Percentiles rank a stretch among this genome's conserved stretches.
These are phyloP conservation scores for Nicotiana rustica DNA, from an alignment of 305 asterid genomes.

Conservation along the genomic window DNA sequence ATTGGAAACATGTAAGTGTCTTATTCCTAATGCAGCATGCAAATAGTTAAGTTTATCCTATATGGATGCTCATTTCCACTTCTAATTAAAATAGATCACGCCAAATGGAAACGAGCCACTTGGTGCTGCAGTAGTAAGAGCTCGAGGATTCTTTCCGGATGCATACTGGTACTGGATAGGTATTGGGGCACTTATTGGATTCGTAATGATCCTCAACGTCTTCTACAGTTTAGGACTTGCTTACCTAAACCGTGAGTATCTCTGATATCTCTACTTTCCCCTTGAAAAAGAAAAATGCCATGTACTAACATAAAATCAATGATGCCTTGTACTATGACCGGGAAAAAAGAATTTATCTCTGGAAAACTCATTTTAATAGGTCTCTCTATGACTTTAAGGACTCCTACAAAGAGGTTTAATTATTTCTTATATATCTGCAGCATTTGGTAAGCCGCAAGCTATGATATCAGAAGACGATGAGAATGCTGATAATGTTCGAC, in stretches of 20 bases:
- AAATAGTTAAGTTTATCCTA: neutral
- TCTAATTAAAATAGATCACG: neutral
- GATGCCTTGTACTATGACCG: too few species aligned
- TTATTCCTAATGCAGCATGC: neutral
- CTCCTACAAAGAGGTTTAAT: neutral
- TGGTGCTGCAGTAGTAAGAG: constrained; percentile 51
- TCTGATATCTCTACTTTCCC: neutral
- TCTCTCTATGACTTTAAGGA: neutral
- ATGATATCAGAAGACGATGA: constrained; percentile 38
- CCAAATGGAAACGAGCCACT: constrained; percentile 34
- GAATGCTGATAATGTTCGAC: neutral
- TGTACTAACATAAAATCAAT: neutral
- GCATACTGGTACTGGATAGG: constrained; percentile 79
- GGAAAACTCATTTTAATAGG: neutral
- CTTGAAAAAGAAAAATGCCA: neutral
- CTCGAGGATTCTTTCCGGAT: constrained; percentile 62
- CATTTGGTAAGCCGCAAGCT: constrained; percentile 52
- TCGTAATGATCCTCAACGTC: constrained; percentile 51
- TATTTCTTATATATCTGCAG: constrained; percentile 43
- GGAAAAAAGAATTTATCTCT: neutral
- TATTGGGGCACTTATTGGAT: constrained; percentile 57
- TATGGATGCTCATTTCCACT: neutral
- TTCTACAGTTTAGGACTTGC: constrained; percentile 47
- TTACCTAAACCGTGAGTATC: constrained; percentile 61
- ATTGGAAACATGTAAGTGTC: constrained; percentile 61